Conservation (phyloP, 139 green algal species). For the Eudorina sp. region DNA sequence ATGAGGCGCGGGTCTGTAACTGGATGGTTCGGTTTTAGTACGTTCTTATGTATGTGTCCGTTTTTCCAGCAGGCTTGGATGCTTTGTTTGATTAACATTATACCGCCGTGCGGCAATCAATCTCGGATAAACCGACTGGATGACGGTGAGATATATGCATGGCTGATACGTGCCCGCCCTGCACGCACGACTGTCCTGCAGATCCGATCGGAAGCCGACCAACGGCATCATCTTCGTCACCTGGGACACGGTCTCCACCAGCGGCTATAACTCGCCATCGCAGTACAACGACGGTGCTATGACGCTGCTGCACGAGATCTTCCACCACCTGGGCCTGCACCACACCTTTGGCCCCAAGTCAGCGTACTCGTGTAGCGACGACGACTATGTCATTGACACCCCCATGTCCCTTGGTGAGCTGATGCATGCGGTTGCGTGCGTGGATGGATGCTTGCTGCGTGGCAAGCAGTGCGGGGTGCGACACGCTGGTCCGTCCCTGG, state of each 20-base stretch:
- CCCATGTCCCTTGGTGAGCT: background rate
- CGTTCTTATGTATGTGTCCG: no score
- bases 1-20: no score
- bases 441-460: background rate
- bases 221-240: background rate
- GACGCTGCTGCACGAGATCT: slow-evolving; percentile 34
- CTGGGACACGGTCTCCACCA: background rate
- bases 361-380: background rate
- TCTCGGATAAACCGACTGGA: no score
- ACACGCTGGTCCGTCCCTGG: background rate
- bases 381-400: no score
- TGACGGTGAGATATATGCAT: no score
- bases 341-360: slow-evolving; percentile 8
- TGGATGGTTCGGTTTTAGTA: no score
- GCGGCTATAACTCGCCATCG: background rate
- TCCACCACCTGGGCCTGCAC: slow-evolving; percentile 28
- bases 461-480: background rate
- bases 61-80: no score
- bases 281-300: background rate
- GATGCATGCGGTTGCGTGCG: no score
- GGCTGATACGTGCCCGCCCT: no score
- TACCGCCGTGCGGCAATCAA: no score
- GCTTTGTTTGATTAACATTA: no score
- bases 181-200: no score
- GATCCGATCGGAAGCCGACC: background rate